Evolutionary conservation across 768 basidiomycete species (phyloP), one percentile per base, ranked within the genome.

Genomic region (Dentipellis sp.): DNA sequence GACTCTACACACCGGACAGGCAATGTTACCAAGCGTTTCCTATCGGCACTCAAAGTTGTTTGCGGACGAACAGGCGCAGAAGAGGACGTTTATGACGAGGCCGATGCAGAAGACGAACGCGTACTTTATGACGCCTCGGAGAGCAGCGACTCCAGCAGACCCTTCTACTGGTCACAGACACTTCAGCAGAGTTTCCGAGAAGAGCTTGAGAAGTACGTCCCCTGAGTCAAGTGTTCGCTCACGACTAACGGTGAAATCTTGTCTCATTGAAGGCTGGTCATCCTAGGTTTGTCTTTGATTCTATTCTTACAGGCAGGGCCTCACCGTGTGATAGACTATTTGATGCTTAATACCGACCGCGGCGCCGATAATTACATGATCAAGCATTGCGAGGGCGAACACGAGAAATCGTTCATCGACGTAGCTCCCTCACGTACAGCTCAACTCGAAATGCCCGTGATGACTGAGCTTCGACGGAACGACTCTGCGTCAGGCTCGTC

Each of bases 301-400:
- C 29, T 29, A 3, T 29, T 29, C 29, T 29, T 3, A 29, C 29
- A 19, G 42, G 42, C 42, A 16, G 19, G n/a, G 42, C 19, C 23
- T 58, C 14, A n/a, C n/a, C 16, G 14, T 52, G 49, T 48, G 9
- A 14, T 29, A 88, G 91, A 94, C 69, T 92, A 88, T 70, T 75
- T 95, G 46, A 94, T 94, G 86, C 81, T 91, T 53, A 94, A 94
- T 68, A 94, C 93, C 17, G 92, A 93, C 66, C 82, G 91, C 52
- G 86, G 82, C 16, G 85, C 89, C 1, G 91, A 92, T 72, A 91
- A 92, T 68, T 93, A 88, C 69, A 93, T 93, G 91, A 87, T 93
- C 71, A 92, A 90, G 68, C 90, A 85, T 66, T 92, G 91, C 66
- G 87, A 89, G 70, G 85, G 79, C 46, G 83, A 81, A 40, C 86